phyloP scores from a whole-genome alignment of 305 asterid genomes.

The Withania somnifera region DNA sequence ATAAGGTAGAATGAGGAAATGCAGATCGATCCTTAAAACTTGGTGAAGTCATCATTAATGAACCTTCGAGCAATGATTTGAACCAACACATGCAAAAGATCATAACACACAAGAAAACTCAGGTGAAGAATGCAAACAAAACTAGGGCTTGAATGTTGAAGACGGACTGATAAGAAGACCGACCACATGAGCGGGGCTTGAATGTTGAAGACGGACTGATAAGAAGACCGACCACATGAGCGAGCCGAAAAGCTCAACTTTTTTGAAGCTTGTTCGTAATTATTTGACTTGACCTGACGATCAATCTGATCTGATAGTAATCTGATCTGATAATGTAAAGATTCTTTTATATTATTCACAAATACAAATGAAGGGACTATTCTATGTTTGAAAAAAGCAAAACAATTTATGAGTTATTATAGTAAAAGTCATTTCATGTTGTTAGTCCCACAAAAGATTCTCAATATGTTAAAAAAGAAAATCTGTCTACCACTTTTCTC shows the following conservation, averaged over 20 bases:
- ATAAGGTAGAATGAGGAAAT: not conserved
- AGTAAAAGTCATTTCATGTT: not conserved
- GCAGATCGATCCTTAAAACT: not conserved
- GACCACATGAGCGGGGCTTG: no score
- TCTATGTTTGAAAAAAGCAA: not conserved
- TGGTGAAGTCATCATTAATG: not conserved
- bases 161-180: not conserved
- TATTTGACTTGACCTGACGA: not conserved
- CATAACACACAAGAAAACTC: not conserved
- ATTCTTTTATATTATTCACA: not conserved
- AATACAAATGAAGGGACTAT: not conserved
- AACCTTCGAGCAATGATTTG: not conserved
- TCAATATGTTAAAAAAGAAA: not conserved
- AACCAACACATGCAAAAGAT: not conserved
- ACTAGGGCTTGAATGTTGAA: not conserved
- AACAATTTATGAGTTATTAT: not conserved
- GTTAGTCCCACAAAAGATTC: constrained; percentile 8
- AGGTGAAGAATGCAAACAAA: not conserved
- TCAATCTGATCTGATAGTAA: no score
- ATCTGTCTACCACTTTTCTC: not conserved
- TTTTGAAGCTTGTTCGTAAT: not conserved
- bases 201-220: not conserved
- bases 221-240: no score
- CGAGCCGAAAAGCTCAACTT: no score
- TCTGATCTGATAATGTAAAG: not conserved